Evolutionary conservation across 1,139 yeast species (phyloP), one percentile per base, ranked within the genome.

Genomic region (Candida sp.): DNA sequence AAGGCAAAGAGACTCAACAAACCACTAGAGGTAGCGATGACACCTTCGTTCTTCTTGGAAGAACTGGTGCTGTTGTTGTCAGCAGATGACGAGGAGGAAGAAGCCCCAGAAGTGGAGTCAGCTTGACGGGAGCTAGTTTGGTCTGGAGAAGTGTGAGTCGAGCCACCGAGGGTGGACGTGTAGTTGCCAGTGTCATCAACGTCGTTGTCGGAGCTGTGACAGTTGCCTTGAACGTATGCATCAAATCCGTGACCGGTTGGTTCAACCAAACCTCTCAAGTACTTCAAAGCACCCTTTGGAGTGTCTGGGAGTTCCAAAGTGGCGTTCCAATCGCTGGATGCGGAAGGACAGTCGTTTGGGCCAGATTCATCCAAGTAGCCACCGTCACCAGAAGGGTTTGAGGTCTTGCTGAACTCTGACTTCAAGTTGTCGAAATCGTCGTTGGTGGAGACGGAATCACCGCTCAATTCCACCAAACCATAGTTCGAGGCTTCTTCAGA

Each of bases 211-310:
- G 53, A 55, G 32, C 64, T 70, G 40, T 63, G 59, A 67, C 94
- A 88, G n/a, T 80, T 77, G 66, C 81, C 76, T 73, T 90, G 96
- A 37, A 97, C 92, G 56, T 80, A 75, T 32, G 88, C 90, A 46
- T 83, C 78, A 48, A 91, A 85, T n/a, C 98, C 98, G 56, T 74
- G 75, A 41, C 96, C 90, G 52, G 72, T 72, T 48, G 97, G 96
- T 44, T 96, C 93, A 57, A 90, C 96, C 38, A 73, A 66, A 58
- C 83, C 80, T 47, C 77, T 75, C 63, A 93, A 77, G 69, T 78
- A 90, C 53, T 75, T 78, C 58, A 85, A 78, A 8, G 97, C 97
- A 44, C 87, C 92, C 52, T 77, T 69, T 56, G 98, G 98, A 71
- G 91, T 86, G 45, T 77, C 83, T 35, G 98, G 98, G 49, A 93